These are phyloP conservation scores for Oryza glumipatula DNA, from an alignment of 176 grass and related monocot genomes.

Conservation along the genomic window DNA sequence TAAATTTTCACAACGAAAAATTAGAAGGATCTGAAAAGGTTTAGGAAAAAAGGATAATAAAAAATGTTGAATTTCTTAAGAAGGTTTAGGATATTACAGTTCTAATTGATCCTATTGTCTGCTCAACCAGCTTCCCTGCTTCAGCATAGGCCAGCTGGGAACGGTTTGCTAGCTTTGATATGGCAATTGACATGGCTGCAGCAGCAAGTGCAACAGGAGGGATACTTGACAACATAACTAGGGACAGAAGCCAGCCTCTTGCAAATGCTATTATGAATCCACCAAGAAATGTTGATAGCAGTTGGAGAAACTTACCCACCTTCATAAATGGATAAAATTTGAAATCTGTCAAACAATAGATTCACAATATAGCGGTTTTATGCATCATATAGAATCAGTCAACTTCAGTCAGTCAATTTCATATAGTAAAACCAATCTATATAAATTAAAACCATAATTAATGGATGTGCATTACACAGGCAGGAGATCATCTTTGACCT, in stretches of 20 bases:
- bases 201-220: slow-evolving; percentile 58
- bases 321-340: slow-evolving; percentile 26
- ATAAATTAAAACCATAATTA: neutral
- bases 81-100: slow-evolving; percentile 48
- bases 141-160: slow-evolving; percentile 70
- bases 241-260: slow-evolving; percentile 67
- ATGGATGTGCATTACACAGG: neutral
- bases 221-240: slow-evolving; percentile 64
- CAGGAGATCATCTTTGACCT: slow-evolving; percentile 15
- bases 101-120: slow-evolving; percentile 77
- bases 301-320: slow-evolving; percentile 68
- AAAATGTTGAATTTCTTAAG: slow-evolving; percentile 5
- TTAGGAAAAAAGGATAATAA: neutral
- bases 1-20: slow-evolving; percentile 21
- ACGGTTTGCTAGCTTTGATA: slow-evolving; percentile 61
- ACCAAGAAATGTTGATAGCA: slow-evolving; percentile 62
- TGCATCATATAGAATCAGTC: neutral
- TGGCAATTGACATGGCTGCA: slow-evolving; percentile 51
- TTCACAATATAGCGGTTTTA: neutral
- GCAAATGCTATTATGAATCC: slow-evolving; percentile 62
- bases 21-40: slow-evolving; percentile 14
- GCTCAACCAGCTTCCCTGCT: slow-evolving; percentile 74
- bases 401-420: neutral
- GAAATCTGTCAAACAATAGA: slow-evolving; percentile 13
- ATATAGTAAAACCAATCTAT: neutral